These are phyloP conservation scores for Eimeria falciformis DNA, from an alignment of 169 alveolate species.

Conservation along the genomic window DNA sequence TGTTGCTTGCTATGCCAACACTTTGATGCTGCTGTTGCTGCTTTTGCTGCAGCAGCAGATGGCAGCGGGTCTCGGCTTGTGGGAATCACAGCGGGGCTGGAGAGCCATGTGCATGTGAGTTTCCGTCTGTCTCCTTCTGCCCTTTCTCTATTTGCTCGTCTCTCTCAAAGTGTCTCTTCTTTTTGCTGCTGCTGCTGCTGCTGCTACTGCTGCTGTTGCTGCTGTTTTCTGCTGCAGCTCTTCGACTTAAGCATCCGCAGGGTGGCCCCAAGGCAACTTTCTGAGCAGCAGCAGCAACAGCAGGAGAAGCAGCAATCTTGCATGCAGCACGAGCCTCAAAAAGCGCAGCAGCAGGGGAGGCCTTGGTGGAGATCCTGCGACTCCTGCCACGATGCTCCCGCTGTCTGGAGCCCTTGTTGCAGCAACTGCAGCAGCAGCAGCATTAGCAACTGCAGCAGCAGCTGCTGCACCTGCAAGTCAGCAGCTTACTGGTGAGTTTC, in stretches of 20 bases:
- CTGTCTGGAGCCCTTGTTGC: constrained; percentile 25
- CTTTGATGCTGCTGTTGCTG: not conserved
- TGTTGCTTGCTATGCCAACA: not conserved
- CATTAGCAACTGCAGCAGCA: constrained; percentile 16
- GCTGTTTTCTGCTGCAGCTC: constrained; percentile 24
- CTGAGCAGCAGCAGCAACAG: constrained; percentile 20
- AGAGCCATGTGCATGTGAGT: constrained; percentile 11
- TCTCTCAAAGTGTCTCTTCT: not conserved
- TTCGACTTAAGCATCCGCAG: not conserved
- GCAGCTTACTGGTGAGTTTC: constrained; percentile 21
- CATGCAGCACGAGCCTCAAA: no score
- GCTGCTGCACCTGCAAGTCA: not conserved
- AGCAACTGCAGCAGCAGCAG: not conserved
- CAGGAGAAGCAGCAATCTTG: not conserved
- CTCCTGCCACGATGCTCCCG: not conserved
- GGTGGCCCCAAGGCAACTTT: no score
- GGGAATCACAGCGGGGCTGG: not conserved
- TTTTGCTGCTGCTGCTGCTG: not conserved
- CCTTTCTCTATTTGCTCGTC: not conserved
- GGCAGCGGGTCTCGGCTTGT: constrained; percentile 48
- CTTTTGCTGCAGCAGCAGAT: constrained; percentile 35
- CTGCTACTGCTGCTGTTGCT: not conserved
- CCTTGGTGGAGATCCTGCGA: constrained; percentile 31
- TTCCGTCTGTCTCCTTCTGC: no score
- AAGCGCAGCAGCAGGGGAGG: not conserved